phyloP scores from a whole-genome alignment of 192 early-diverging fungal species.

The Phlyctochytrium planicorne region DNA sequence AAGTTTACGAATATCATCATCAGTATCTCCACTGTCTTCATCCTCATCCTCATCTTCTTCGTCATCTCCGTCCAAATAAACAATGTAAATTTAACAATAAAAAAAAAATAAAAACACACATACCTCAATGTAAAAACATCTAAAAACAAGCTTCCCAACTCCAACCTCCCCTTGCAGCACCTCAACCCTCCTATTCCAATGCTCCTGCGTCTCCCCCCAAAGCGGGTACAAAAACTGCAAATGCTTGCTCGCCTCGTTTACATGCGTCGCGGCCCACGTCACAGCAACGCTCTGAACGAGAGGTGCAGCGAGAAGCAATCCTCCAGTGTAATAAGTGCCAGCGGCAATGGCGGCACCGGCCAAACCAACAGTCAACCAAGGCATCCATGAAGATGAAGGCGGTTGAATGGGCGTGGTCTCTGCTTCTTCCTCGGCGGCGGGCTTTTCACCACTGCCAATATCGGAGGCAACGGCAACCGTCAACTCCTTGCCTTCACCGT shows the following conservation, averaged over 20 bases:
- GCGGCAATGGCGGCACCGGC: slow-evolving; percentile 42
- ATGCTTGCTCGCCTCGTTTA: slow-evolving; percentile 40
- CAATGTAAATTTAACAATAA: neutral
- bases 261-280: slow-evolving; percentile 41
- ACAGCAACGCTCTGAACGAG: slow-evolving; percentile 38
- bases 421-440: neutral
- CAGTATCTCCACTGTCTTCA: neutral
- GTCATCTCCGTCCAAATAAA: neutral
- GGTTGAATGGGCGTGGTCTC: neutral
- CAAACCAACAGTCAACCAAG: slow-evolving; percentile 6
- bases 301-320: slow-evolving; percentile 31
- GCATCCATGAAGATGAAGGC: slow-evolving; percentile 15
- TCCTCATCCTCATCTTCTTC: neutral
- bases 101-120: neutral
- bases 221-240: slow-evolving; percentile 53
- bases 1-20: neutral
- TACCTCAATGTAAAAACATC: slow-evolving; percentile 4
- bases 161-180: neutral
- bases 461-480: slow-evolving; percentile 1
- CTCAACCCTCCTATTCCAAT: neutral
- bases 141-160: neutral
- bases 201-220: slow-evolving; percentile 39
- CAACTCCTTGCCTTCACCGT: neutral
- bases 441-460: neutral
- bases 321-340: slow-evolving; percentile 40